Evolutionary conservation across 2,329 filamentous ascomycete genomes (phyloP).

Genomic region (Rugonectria rugulosa): DNA sequence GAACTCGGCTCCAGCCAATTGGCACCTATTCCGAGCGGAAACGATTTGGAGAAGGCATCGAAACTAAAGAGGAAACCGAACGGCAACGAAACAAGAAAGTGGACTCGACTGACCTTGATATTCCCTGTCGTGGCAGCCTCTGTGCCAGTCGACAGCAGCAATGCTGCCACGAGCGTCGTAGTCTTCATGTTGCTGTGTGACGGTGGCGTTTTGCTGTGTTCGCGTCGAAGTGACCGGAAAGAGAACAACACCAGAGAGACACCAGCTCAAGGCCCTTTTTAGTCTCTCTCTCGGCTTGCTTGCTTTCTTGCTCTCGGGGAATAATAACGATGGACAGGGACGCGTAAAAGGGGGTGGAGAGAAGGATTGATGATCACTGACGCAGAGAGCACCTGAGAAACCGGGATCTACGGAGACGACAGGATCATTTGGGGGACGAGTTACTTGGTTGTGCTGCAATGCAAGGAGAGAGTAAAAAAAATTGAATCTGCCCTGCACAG

Average conservation of each 20-base stretch:
- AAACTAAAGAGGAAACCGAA: conserved; percentile 9
- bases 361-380: conserved; percentile 6
- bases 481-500: no score
- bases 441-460: no score
- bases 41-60: neutral
- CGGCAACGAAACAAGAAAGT: conserved; percentile 5
- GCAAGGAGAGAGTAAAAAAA: no score
- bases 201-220: neutral
- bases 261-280: neutral
- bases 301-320: neutral
- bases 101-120: conserved; percentile 30
- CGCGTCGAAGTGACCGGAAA: neutral
- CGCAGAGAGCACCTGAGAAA: neutral
- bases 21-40: conserved; percentile 8
- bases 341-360: conserved; percentile 4
- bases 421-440: neutral
- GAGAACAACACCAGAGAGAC: neutral
- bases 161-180: conserved; percentile 40
- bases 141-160: conserved; percentile 41
- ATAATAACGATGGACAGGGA: neutral
- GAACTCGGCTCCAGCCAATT: conserved; percentile 11
- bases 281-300: neutral
- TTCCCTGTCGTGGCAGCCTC: conserved; percentile 32
- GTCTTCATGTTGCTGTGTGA: conserved; percentile 43
- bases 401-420: conserved; percentile 5